phyloP scores from a whole-genome alignment of 768 basidiomycete genomes.

The Trametes gibbosa region DNA sequence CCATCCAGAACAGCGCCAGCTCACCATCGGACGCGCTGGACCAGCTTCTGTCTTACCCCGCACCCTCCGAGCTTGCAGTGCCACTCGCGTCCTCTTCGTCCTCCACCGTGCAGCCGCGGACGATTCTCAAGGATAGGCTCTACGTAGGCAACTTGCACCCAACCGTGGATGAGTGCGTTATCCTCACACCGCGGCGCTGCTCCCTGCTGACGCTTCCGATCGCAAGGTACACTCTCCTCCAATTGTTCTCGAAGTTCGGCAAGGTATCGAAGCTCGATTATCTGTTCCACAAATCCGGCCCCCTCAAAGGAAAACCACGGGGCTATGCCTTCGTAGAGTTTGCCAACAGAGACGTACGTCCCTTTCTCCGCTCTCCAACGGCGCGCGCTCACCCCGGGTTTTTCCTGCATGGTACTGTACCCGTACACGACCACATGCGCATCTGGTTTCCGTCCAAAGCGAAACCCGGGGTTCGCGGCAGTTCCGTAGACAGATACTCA shows the following conservation, averaged over 20 bases:
- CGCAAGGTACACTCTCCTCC: conserved; percentile 78
- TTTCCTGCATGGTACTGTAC: conserved; percentile 26
- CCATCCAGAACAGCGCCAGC: background rate
- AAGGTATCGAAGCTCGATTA: conserved; percentile 92
- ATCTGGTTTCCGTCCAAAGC: conserved; percentile 10
- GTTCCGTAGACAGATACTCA: background rate
- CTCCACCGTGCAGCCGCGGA: conserved; percentile 21
- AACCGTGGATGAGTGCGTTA: conserved; percentile 77
- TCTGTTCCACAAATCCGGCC: conserved; percentile 91
- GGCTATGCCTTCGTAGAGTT: conserved; percentile 97
- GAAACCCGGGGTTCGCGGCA: conserved; percentile 26
- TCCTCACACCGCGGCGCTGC: background rate
- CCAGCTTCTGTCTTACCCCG: conserved; percentile 29
- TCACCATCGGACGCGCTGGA: conserved; percentile 5
- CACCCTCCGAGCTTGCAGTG: conserved; percentile 14
- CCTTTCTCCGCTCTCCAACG: conserved; percentile 18
- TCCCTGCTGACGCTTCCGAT: background rate
- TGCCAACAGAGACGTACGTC: conserved; percentile 72
- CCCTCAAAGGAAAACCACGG: conserved; percentile 85
- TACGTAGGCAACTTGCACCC: conserved; percentile 90
- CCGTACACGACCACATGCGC: conserved; percentile 17
- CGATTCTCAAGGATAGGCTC: conserved; percentile 64
- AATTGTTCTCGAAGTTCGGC: conserved; percentile 89
- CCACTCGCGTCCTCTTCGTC: conserved; percentile 12
- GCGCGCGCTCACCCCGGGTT: conserved; percentile 50